Evolutionary conservation across 1,139 yeast species (phyloP), one percentile per base, ranked within the genome.

Genomic region (Nadsonia commutata): DNA sequence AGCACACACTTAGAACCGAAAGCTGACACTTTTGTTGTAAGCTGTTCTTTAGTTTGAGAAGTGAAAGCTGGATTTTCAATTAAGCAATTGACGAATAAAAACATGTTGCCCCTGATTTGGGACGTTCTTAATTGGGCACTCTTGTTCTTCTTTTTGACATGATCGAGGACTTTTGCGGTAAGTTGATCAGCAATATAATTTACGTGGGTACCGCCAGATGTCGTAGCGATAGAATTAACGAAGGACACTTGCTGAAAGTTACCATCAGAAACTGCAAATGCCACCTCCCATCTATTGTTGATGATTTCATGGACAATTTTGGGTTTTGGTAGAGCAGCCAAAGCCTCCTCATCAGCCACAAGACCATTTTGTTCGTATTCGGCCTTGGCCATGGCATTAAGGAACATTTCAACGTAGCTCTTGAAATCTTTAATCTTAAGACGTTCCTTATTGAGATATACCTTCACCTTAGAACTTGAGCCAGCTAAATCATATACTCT

Each of bases 401-500:
- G 81, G 56, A 86, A 90, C 75, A 90, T 73, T 54, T 86, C 95
- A 38, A 88, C 93, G 54, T 93, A 93, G 45, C 74, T 71, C 58
- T 85, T 88, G 70, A 93, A 93, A 54, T 76, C 79, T 49, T 72
- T 72, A 43, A 90, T 70, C 49, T 73, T 76, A 45, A 93, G 65
- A 42, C 75, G 70, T 51, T 77, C 77, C 47, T 84, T 94, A 58
- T 93, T 85, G 51, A 90, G 67, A 49, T 71, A 78, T 38, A 93
- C 90, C 51, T 71, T 76, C 50, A 94, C 73, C 50, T 85, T 94
- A 50, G 75, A 74, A n/a, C 86, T 94, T 2, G 97, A 82, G 50
- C 98, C 99, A 48, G 95, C 88, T 55, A 93, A 68, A 67, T 93
- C 99, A 57, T 81, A 88, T 36, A 90, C 97, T 67, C 99, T 85